Percentiles rank a stretch among this genome's conserved stretches.
These are phyloP conservation scores for Paragyromitra xinjiangensis DNA, from an alignment of 495 filamentous ascomycete species.

Conservation along the genomic window DNA sequence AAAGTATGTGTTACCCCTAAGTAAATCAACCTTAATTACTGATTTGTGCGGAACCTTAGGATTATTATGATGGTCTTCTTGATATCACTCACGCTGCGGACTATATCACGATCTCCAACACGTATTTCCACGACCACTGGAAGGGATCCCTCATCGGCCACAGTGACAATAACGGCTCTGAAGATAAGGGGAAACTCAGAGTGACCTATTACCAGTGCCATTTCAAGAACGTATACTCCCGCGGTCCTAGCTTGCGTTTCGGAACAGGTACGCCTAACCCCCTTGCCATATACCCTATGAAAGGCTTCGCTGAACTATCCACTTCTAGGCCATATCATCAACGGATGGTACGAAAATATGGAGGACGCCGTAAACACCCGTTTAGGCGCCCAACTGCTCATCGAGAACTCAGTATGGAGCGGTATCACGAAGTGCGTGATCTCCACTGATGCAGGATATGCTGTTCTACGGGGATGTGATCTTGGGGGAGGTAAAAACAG, in stretches of 20 bases:
- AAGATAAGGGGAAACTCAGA: conserved; percentile 65
- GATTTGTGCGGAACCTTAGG: conserved; percentile 52
- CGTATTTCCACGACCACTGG: conserved; percentile 68
- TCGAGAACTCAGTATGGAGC: conserved; percentile 68
- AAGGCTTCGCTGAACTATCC: background rate
- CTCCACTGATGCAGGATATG: conserved; percentile 64
- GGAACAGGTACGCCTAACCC: conserved; percentile 61
- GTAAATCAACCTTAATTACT: background rate
- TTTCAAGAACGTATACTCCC: conserved; percentile 68
- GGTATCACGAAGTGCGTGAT: conserved; percentile 58
- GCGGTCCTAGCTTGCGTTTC: conserved; percentile 69
- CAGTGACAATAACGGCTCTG: conserved; percentile 61
- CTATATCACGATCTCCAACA: conserved; percentile 63
- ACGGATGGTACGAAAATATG: conserved; percentile 59
- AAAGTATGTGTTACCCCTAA: conserved; percentile 56
- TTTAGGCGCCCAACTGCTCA: conserved; percentile 70
- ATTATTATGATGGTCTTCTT: conserved; percentile 73
- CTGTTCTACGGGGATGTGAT: conserved; percentile 65
- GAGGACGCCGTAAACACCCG: conserved; percentile 70
- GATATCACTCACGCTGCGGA: conserved; percentile 68
- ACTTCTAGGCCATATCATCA: conserved; percentile 51
- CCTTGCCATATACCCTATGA: background rate
- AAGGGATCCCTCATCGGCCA: conserved; percentile 72
- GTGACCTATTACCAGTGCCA: conserved; percentile 71
- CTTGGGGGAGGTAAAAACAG: conserved; percentile 65